Base-by-base conservation (phyloP, 1,139 yeast genomes). In the Lodderomyces elongisporus region DNA sequence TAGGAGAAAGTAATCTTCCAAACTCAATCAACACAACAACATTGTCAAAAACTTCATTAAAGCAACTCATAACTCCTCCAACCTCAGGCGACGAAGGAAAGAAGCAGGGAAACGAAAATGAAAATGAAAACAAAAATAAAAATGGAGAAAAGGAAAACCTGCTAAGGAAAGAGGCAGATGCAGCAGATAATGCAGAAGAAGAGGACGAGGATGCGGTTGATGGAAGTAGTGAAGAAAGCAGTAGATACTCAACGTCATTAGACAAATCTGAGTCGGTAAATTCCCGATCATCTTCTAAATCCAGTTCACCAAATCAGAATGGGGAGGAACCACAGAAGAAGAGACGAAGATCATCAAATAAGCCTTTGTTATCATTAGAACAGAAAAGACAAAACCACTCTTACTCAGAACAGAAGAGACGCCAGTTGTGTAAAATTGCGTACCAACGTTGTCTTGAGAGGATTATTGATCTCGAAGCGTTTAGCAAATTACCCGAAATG, bases 361-460 rank as follows among this genome's bases (percentile, higher is more conserved):
- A 64, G 56, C 79, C 67, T n/a, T 52, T 66, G 10, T 62, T 83
- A 17, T 56, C 82, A 0, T 70, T 75, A 33, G 82, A 79, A 46
- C 87, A 84, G 51, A 82, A 81, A 49, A 67, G 91, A 36, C 53
- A 68, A 35, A 81, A 82, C 48, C 95, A 85, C 53, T 77, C 84
- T 5, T 66, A 75, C 32, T 77, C 85, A 34, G 95, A 85, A 54
- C 87, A 85, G 56, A 74, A 76, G 47, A 70, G 95, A 37, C 67
- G 95, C 30, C 79, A 77, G 42, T 57, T 73, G 45, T 85, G 89
- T 51, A 84, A 83, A 54, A 59, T 63, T 23, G 78, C 84, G 1
- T 77, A 77, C 49, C 79, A 77, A 35, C 49, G 74, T 37, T 67
- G 74, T 45, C 54, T 68, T 31, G 52, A 65, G 27, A 52, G 66